Percentiles rank a stretch among this genome's conserved stretches.
phyloP scores from a whole-genome alignment of 257 asterid genomes.

The Nicotiana sylvestris region DNA sequence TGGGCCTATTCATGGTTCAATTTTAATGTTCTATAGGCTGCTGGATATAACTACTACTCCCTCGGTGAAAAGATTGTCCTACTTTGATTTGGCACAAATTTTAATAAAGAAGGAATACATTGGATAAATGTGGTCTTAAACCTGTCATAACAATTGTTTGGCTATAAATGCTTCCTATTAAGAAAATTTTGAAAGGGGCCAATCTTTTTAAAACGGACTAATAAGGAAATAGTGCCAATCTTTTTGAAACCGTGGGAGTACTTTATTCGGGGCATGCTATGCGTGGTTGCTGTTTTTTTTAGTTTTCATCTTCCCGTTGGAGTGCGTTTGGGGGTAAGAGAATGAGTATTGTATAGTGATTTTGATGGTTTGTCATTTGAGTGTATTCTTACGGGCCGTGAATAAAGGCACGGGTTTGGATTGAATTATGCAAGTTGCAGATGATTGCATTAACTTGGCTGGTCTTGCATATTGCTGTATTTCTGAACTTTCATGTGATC shows the following conservation, averaged over 20 bases:
- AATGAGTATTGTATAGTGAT: conserved; percentile 7
- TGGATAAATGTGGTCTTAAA: too few species aligned
- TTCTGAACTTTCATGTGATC: conserved; percentile 70
- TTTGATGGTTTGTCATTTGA: conserved; percentile 8
- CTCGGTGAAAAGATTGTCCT: too few species aligned
- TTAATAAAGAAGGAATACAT: too few species aligned
- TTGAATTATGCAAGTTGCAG: conserved; percentile 27
- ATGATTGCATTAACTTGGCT: conserved; percentile 47
- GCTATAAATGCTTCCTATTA: too few species aligned
- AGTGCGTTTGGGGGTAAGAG: background rate
- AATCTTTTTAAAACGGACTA: too few species aligned
- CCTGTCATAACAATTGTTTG: too few species aligned
- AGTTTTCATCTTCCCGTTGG: background rate
- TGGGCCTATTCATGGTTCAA: background rate
- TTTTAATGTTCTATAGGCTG: background rate
- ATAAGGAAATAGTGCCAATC: too few species aligned
- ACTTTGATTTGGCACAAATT: too few species aligned
- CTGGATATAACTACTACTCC: background rate
- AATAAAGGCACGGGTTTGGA: conserved; percentile 64
- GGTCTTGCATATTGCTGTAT: conserved; percentile 10
- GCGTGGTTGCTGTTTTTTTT: background rate
- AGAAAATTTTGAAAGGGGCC: too few species aligned
- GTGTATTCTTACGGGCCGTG: conserved; percentile 64
- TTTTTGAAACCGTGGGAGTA: too few species aligned
- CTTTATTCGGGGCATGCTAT: too few species aligned